A percentile compares a stretch with the other conserved stretches of the same genome.
phyloP scores from a whole-genome alignment of 139 green algal species.

The Chara braunii region DNA sequence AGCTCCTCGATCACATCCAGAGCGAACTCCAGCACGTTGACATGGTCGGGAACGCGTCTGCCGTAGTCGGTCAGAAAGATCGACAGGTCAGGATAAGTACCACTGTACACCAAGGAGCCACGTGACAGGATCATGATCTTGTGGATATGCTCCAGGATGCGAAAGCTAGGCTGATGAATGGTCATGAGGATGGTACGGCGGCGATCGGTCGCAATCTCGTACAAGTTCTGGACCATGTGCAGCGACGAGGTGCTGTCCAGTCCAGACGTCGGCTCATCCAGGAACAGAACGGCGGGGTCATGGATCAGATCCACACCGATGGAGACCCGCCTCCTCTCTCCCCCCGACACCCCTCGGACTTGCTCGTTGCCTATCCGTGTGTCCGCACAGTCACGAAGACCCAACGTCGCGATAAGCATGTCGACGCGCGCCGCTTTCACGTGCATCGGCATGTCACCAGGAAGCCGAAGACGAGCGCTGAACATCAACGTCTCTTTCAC shows the following conservation, averaged over 20 bases:
- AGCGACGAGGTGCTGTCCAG: slow-evolving; percentile 80
- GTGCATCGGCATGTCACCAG: slow-evolving; percentile 4
- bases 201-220: slow-evolving; percentile 7
- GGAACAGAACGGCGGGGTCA: slow-evolving; percentile 67
- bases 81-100: slow-evolving; percentile 17
- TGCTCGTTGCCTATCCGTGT: slow-evolving; percentile 37
- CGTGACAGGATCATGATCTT: slow-evolving; percentile 15
- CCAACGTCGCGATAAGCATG: slow-evolving; percentile 17
- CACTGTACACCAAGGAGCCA: slow-evolving; percentile 11
- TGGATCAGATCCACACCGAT: slow-evolving; percentile 87
- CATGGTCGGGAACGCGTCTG: slow-evolving; percentile 21
- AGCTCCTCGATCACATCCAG: slow-evolving; percentile 34
- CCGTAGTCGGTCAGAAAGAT: slow-evolving; percentile 22
- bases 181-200: slow-evolving; percentile 19
- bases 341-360: slow-evolving; percentile 53
- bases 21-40: slow-evolving; percentile 32
- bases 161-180: slow-evolving; percentile 38
- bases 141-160: slow-evolving; percentile 35
- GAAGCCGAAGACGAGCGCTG: slow-evolving; percentile 33
- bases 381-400: slow-evolving; percentile 16
- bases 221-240: slow-evolving; percentile 22
- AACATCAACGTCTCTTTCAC: slow-evolving; percentile 44
- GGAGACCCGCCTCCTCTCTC: slow-evolving; percentile 87
- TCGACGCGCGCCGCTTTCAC: slow-evolving; percentile 32
- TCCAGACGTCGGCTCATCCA: slow-evolving; percentile 78